Conservation (phyloP, 495 filamentous ascomycete species). For the Neurospora intermedia region DNA sequence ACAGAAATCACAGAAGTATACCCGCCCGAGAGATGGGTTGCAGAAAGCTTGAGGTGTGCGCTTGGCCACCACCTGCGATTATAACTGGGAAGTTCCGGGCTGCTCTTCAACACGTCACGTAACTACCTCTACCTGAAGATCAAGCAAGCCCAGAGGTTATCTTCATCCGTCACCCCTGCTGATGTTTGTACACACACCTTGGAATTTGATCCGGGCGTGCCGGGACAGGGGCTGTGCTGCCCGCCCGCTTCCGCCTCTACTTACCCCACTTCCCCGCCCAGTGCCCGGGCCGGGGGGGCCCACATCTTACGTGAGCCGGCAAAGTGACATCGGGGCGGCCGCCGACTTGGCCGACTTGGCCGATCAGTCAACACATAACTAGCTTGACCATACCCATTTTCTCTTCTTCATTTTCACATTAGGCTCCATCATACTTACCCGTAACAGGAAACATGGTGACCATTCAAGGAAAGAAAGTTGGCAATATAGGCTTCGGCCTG, state of each 20-base stretch:
- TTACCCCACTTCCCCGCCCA: background rate
- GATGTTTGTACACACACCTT: background rate
- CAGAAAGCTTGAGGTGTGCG: background rate
- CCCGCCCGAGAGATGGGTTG: background rate
- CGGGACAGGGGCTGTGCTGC: background rate
- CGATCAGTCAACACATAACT: background rate
- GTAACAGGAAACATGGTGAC: background rate
- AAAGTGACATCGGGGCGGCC: background rate
- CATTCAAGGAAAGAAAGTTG: slow-evolving; percentile 42
- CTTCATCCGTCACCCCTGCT: background rate
- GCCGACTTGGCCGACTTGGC: background rate
- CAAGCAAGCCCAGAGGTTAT: background rate
- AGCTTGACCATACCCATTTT: background rate
- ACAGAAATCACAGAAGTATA: background rate
- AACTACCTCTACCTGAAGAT: background rate
- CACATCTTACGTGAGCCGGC: background rate
- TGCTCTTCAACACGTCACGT: background rate
- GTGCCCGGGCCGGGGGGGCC: background rate
- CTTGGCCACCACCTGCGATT: background rate
- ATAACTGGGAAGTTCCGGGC: background rate
- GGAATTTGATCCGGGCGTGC: background rate
- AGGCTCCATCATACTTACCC: background rate
- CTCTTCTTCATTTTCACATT: background rate
- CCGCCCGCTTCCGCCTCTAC: background rate
- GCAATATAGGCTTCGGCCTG: slow-evolving; percentile 46